Percentiles rank a stretch among this genome's conserved stretches.
Evolutionary conservation across 768 basidiomycete species (phyloP).

Genomic region (Podaxis rugospora): DNA sequence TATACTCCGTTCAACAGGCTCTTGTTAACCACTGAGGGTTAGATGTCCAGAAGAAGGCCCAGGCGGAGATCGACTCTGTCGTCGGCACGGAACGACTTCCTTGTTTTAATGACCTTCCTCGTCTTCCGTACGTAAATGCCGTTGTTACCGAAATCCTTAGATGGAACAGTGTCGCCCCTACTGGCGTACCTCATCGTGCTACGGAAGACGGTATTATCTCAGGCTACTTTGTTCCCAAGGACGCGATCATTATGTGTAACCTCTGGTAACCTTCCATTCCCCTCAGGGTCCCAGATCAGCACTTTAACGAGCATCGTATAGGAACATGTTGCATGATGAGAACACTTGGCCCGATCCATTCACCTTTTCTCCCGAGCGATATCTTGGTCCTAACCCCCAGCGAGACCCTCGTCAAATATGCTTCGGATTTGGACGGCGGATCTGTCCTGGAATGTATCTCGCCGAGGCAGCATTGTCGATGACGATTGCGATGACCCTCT

Average conservation of each 20-base stretch:
- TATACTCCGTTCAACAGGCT: not conserved
- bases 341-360: constrained; percentile 44
- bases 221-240: constrained; percentile 48
- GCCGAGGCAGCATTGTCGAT: constrained; percentile 49
- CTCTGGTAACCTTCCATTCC: constrained; percentile 32
- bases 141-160: constrained; percentile 44
- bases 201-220: constrained; percentile 38
- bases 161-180: constrained; percentile 44
- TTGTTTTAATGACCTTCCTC: constrained; percentile 32
- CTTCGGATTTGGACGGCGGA: constrained; percentile 46
- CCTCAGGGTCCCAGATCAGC: not conserved
- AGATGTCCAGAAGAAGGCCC: constrained; percentile 48
- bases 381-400: constrained; percentile 31
- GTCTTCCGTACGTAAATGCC: constrained; percentile 45
- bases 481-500: constrained; percentile 37
- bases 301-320: constrained; percentile 15
- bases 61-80: constrained; percentile 46
- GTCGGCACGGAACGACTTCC: constrained; percentile 35
- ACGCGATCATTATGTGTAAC: constrained; percentile 40
- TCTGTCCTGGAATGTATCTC: constrained; percentile 46
- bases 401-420: constrained; percentile 35
- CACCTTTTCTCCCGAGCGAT: constrained; percentile 44
- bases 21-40: constrained; percentile 14
- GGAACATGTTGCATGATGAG: constrained; percentile 53
- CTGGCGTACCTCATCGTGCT: constrained; percentile 42